Percentiles rank a stretch among this genome's conserved stretches.
Evolutionary conservation across 2,329 filamentous ascomycete genomes (phyloP).

Genomic region (Xylaria sp.): DNA sequence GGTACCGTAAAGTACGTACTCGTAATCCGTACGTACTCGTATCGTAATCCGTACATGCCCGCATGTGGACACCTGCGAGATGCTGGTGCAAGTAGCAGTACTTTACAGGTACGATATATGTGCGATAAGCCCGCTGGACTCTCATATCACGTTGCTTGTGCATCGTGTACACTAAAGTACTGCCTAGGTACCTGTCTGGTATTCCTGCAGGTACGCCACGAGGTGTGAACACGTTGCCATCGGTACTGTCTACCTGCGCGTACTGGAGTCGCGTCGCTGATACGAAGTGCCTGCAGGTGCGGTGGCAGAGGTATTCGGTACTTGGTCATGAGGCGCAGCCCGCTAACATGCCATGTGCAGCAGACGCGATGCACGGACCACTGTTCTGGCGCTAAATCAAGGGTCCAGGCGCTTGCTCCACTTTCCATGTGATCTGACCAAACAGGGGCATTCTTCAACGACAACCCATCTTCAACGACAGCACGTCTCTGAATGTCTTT

Average conservation of each 20-base stretch:
- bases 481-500: background rate
- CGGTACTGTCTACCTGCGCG: too few species aligned
- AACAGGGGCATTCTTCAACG: constrained; percentile 9
- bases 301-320: background rate
- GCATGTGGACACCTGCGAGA: too few species aligned
- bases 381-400: background rate
- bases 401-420: constrained; percentile 7
- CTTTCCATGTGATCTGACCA: constrained; percentile 1
- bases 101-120: background rate
- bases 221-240: too few species aligned
- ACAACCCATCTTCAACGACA: background rate
- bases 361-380: constrained; percentile 6
- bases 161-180: background rate
- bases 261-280: too few species aligned
- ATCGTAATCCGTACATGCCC: too few species aligned
- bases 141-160: background rate
- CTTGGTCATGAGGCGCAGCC: background rate
- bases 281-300: too few species aligned
- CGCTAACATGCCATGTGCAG: background rate
- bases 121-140: background rate
- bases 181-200: too few species aligned
- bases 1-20: too few species aligned
- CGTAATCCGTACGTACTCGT: too few species aligned
- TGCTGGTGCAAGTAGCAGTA: background rate
- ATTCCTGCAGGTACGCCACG: too few species aligned